A percentile compares a stretch with the other conserved stretches of the same genome.
These are phyloP conservation scores for Beauveria rudraprayagi DNA, from an alignment of 2,329 filamentous ascomycete species.

Conservation along the genomic window DNA sequence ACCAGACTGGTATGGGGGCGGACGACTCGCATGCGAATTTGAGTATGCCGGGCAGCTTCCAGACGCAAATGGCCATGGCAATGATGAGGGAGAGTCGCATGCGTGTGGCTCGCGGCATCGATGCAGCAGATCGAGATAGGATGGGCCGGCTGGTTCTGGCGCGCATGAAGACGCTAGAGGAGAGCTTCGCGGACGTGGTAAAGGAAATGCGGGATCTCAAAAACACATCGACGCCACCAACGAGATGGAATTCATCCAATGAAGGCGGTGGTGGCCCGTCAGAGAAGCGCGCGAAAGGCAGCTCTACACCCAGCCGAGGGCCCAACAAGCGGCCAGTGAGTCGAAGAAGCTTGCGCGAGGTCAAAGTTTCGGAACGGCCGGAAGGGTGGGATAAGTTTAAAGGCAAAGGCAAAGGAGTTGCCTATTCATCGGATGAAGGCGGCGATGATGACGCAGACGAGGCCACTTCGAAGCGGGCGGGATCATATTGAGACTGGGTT, in stretches of 20 bases:
- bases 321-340: conserved; percentile 25
- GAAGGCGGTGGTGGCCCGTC: conserved; percentile 27
- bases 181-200: conserved; percentile 81
- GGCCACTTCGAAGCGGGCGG: conserved; percentile 27
- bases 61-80: conserved; percentile 71
- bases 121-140: conserved; percentile 48
- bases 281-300: conserved; percentile 20
- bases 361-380: conserved; percentile 21
- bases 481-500: conserved; percentile 32
- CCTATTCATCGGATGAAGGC: conserved; percentile 29
- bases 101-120: conserved; percentile 32
- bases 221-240: conserved; percentile 37
- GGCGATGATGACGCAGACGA: conserved; percentile 23
- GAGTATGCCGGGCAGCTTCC: conserved; percentile 66
- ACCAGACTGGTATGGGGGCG: conserved; percentile 51
- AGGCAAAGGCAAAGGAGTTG: conserved; percentile 41
- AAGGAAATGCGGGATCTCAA: conserved; percentile 65
- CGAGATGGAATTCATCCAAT: conserved; percentile 43
- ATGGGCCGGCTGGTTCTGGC: conserved; percentile 78
- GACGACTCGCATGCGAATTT: conserved; percentile 55
- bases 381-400: conserved; percentile 21
- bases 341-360: conserved; percentile 35
- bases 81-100: conserved; percentile 50
- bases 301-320: conserved; percentile 20
- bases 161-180: conserved; percentile 87